Evolutionary conservation across 306 rosid genomes (phyloP).

Genomic region (Castanopsis chinensis): DNA sequence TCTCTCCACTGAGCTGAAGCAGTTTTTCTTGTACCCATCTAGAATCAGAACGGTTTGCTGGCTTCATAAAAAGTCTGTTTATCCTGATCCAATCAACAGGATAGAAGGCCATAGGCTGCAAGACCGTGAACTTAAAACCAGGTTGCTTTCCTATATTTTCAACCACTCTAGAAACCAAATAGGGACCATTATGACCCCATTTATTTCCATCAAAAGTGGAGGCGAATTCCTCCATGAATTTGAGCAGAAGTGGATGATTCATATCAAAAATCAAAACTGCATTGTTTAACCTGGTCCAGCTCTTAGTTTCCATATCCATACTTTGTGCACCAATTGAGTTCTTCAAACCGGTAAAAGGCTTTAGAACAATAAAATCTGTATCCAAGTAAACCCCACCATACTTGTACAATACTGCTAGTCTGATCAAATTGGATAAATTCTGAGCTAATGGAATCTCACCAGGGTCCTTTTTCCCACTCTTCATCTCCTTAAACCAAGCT

Average conservation of each 20-base stretch:
- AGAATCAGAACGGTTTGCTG: constrained; percentile 26
- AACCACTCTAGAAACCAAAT: constrained; percentile 77
- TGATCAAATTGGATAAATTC: constrained; percentile 69
- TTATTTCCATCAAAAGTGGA: constrained; percentile 67
- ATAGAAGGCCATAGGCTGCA: constrained; percentile 65
- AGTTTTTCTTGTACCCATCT: constrained; percentile 57
- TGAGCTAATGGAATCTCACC: constrained; percentile 78
- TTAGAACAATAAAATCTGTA: constrained; percentile 61
- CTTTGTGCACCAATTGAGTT: constrained; percentile 81
- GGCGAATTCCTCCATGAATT: constrained; percentile 67
- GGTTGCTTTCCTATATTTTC: constrained; percentile 26
- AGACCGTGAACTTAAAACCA: constrained; percentile 38
- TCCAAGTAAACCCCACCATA: constrained; percentile 82
- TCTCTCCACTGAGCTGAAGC: constrained; percentile 42
- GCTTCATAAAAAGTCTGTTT: constrained; percentile 45
- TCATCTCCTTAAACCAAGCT: constrained; percentile 56
- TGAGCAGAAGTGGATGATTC: constrained; percentile 72
- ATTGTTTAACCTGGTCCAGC: constrained; percentile 77
- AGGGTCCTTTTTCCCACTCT: constrained; percentile 65
- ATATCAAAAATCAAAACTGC: constrained; percentile 72
- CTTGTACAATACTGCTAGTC: constrained; percentile 65
- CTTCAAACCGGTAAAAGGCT: constrained; percentile 49
- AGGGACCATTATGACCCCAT: constrained; percentile 93
- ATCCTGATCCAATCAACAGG: constrained; percentile 61
- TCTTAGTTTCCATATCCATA: constrained; percentile 28